phyloP scores from a whole-genome alignment of 345 rosid species.

The Salix viminalis region DNA sequence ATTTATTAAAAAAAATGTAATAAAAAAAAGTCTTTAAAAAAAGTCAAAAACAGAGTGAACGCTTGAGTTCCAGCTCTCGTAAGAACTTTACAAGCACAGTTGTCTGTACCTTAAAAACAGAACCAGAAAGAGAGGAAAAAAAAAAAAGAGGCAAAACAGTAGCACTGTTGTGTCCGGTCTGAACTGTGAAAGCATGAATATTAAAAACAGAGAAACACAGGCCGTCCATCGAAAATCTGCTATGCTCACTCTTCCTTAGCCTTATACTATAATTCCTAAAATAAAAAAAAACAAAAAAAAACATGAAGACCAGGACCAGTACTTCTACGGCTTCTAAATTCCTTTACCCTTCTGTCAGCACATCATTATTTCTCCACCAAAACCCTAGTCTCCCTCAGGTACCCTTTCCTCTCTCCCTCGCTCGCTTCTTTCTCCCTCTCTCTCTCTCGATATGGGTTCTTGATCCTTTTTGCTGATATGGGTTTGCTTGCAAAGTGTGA shows the following conservation, averaged over 20 bases:
- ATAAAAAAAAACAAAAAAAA: too few species aligned
- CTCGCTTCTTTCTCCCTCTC: background rate
- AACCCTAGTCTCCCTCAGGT: background rate
- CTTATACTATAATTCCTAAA: background rate
- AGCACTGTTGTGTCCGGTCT: background rate
- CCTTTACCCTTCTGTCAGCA: background rate
- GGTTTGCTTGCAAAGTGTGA: background rate
- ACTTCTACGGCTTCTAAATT: background rate
- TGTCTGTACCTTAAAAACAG: conserved; percentile 9
- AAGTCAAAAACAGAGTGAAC: background rate
- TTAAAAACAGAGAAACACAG: background rate
- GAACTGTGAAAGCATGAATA: background rate
- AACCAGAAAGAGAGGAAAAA: background rate
- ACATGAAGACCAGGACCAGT: background rate
- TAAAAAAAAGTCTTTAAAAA: background rate
- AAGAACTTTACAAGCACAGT: background rate
- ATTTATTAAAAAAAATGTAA: background rate
- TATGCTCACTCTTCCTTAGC: background rate
- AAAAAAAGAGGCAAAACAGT: background rate
- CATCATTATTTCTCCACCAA: conserved; percentile 1
- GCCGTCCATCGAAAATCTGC: background rate
- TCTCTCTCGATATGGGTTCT: background rate
- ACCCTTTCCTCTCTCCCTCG: background rate
- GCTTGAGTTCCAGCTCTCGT: background rate
- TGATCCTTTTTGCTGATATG: background rate